These are phyloP conservation scores for Quercus ilex DNA, from an alignment of 306 rosid genomes.

Conservation along the genomic window DNA sequence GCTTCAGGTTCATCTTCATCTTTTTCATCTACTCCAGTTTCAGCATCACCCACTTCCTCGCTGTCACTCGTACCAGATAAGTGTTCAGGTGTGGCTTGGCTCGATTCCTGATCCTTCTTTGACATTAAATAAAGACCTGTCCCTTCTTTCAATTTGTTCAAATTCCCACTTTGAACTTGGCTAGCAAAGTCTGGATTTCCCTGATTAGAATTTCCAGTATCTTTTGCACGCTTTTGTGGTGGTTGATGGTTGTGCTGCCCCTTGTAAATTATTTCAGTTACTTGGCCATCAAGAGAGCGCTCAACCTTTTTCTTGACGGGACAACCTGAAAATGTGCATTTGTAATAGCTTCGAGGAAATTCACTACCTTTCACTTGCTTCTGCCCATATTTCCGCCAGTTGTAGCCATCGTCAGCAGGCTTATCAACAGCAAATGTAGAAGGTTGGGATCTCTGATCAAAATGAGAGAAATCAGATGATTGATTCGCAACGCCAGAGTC, in stretches of 20 bases:
- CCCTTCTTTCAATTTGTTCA: conserved; percentile 26
- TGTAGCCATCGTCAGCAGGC: conserved; percentile 72
- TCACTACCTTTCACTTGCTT: conserved; percentile 86
- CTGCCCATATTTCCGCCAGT: conserved; percentile 89
- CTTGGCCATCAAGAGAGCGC: conserved; percentile 73
- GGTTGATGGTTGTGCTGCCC: conserved; percentile 76
- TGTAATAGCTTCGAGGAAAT: conserved; percentile 77
- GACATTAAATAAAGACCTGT: conserved; percentile 13
- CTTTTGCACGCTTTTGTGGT: conserved; percentile 56
- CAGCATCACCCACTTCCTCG: conserved; percentile 61
- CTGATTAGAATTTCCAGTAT: conserved; percentile 28
- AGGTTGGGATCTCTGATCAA: conserved; percentile 40
- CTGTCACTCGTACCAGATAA: conserved; percentile 63
- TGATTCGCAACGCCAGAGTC: conserved; percentile 28
- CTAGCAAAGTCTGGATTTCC: conserved; percentile 35
- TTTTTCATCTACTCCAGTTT: conserved; percentile 41
- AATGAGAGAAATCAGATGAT: conserved; percentile 35
- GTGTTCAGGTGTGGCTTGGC: conserved; percentile 53
- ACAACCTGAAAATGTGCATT: conserved; percentile 65
- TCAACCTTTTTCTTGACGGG: conserved; percentile 87
- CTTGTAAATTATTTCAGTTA: conserved; percentile 70
- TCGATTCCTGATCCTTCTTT: conserved; percentile 51
- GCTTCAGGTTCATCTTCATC: conserved; percentile 60
- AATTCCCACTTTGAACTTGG: conserved; percentile 34
- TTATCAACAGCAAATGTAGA: conserved; percentile 47